These are phyloP conservation scores for Oxytropis ochrocephala DNA, from an alignment of 306 rosid genomes.

Conservation along the genomic window DNA sequence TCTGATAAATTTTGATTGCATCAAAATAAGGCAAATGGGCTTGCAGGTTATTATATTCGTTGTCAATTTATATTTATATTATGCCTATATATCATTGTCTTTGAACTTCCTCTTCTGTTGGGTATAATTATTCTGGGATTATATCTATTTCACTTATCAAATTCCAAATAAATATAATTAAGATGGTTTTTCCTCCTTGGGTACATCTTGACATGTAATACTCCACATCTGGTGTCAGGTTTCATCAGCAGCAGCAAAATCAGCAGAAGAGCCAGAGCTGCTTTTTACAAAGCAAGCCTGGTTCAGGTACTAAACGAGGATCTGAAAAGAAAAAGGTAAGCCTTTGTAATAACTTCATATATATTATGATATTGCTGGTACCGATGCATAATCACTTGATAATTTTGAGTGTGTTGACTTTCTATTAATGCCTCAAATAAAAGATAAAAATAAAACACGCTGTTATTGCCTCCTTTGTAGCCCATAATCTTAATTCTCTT, in stretches of 20 bases:
- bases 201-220: constrained; percentile 2
- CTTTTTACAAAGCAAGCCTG: constrained; percentile 51
- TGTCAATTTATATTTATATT: neutral
- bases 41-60: neutral
- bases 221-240: constrained; percentile 39
- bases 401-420: constrained; percentile 9
- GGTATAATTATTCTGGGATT: neutral
- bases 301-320: constrained; percentile 48
- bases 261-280: constrained; percentile 60
- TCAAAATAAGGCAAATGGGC: neutral
- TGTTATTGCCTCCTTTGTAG: neutral
- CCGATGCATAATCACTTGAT: neutral
- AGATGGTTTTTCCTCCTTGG: constrained; percentile 6
- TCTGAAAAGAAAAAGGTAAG: constrained; percentile 82
- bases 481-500: neutral
- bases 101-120: constrained; percentile 4
- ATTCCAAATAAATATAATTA: neutral
- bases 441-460: neutral
- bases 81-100: neutral
- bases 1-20: neutral
- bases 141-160: neutral
- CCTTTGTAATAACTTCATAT: neutral
- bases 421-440: neutral
- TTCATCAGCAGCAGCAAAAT: constrained; percentile 52
- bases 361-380: neutral